Evolutionary conservation across 768 basidiomycete species (phyloP), one percentile per base, ranked within the genome.

Genomic region (Leucocoprinus sp.): DNA sequence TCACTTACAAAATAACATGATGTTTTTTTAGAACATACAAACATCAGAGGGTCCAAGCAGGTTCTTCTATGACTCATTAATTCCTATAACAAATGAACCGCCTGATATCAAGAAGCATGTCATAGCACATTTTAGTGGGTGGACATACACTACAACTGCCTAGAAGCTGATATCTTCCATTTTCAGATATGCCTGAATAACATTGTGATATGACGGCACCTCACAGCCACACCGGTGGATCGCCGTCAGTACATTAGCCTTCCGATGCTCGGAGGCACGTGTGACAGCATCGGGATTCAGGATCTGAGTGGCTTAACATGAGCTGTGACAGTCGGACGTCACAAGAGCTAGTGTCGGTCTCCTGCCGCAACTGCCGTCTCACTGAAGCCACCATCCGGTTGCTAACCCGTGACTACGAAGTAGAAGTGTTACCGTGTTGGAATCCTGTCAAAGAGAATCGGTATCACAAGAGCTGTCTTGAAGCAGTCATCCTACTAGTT

Each of bases 201-300:
- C 44, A 36, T 45, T 38, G 37, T 21, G 14, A 14, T 23, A 6
- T 38, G 37, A 45, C 44, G 15, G 35, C 17, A 33, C 19, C 14
- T 35, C 46, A 48, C 46, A 48, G 46, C 46, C 46, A 42, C 46
- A 41, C 46, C 46, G 38, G 41, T 31, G 33, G 46, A 41, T 48
- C 46, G 27, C 39, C 44, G 44, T 37, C 37, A 40, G 40, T 24
- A 36, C 35, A 42, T 36, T 42, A 48, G 34, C 46, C 23, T 48
- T 42, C 46, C 29, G 40, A 35, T 24, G 46, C 46, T 47, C 40
- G 40, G 46, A 41, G 7, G 9, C 18, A 21, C 46, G 36, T 48
- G 39, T 37, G 46, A 42, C 40, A 5, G 26, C 22, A 48, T 48
- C 46, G 46, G 34, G 26, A 3, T 12, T 18, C 14, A 4, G 33